A percentile compares a stretch with the other conserved stretches of the same genome.
phyloP scores from a whole-genome alignment of 495 filamentous ascomycete genomes.

The Penicillium ochrochloron region DNA sequence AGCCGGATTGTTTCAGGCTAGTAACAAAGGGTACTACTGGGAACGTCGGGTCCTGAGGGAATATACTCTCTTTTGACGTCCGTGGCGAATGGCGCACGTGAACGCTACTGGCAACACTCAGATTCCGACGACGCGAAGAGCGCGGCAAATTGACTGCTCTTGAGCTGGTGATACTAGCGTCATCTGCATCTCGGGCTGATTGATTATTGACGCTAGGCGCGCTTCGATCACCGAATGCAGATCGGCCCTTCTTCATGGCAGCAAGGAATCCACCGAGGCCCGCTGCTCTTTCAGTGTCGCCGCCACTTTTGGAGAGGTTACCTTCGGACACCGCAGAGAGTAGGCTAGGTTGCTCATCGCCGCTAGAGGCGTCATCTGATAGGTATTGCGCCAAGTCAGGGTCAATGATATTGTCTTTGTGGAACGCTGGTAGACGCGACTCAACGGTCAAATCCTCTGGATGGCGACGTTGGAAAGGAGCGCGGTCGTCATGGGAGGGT shows the following conservation, averaged over 20 bases:
- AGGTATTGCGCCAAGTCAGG: conserved; percentile 94
- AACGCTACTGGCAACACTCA: conserved; percentile 74
- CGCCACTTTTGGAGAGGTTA: conserved; percentile 49
- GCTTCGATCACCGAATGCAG: conserved; percentile 72
- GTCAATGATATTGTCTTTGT: conserved; percentile 97
- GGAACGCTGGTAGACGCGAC: conserved; percentile 83
- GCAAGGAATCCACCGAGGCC: conserved; percentile 60
- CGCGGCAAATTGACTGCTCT: conserved; percentile 58
- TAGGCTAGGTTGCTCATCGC: conserved; percentile 88
- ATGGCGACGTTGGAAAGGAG: conserved; percentile 83
- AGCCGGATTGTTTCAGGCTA: conserved; percentile 40
- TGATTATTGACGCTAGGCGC: conserved; percentile 65
- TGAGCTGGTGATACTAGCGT: conserved; percentile 61
- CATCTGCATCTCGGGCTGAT: conserved; percentile 64
- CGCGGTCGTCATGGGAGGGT: conserved; percentile 72
- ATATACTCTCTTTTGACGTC: conserved; percentile 47
- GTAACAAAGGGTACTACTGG: conserved; percentile 25
- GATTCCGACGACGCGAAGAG: conserved; percentile 68
- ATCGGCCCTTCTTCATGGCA: conserved; percentile 73
- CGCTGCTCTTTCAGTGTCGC: conserved; percentile 59
- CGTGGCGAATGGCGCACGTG: conserved; percentile 73
- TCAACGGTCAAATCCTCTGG: conserved; percentile 65
- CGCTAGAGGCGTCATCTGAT: conserved; percentile 92
- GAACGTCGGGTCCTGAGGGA: conserved; percentile 37
- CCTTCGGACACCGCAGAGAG: conserved; percentile 70